phyloP scores from a whole-genome alignment of 805 yeast genomes.

The Monosporozyma servazzii region DNA sequence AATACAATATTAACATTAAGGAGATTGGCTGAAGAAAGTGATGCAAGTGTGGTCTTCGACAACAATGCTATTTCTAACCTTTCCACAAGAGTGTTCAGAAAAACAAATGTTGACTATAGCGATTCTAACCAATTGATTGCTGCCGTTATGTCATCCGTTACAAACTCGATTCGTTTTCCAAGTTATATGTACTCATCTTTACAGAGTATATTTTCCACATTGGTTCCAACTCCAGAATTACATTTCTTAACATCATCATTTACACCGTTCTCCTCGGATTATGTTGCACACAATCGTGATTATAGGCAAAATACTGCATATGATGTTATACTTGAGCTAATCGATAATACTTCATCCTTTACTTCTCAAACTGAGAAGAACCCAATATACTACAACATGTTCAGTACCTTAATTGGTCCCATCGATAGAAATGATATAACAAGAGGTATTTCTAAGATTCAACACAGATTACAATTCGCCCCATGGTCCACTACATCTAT shows the following conservation, averaged over 20 bases:
- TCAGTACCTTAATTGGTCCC: conserved; percentile 57
- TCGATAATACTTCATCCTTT: conserved; percentile 72
- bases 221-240: conserved; percentile 78
- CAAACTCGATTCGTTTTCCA: conserved; percentile 86
- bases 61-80: conserved; percentile 73
- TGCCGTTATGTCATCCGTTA: conserved; percentile 71
- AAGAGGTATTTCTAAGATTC: conserved; percentile 54
- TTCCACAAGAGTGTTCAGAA: conserved; percentile 53
- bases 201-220: conserved; percentile 68
- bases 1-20: conserved; percentile 77
- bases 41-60: conserved; percentile 82
- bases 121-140: conserved; percentile 83
- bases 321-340: conserved; percentile 74
- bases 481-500: conserved; percentile 80
- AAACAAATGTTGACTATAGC: conserved; percentile 53
- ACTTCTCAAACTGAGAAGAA: conserved; percentile 39
- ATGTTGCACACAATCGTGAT: conserved; percentile 48
- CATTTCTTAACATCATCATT: conserved; percentile 68
- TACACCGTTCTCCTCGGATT: conserved; percentile 68
- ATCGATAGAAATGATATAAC: conserved; percentile 63
- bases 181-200: conserved; percentile 82
- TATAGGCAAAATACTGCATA: conserved; percentile 62
- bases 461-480: conserved; percentile 62
- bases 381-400: conserved; percentile 54
- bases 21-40: conserved; percentile 75